Base-by-base conservation (phyloP, 352 stramenopile species). In the Pythium angustatum region DNA sequence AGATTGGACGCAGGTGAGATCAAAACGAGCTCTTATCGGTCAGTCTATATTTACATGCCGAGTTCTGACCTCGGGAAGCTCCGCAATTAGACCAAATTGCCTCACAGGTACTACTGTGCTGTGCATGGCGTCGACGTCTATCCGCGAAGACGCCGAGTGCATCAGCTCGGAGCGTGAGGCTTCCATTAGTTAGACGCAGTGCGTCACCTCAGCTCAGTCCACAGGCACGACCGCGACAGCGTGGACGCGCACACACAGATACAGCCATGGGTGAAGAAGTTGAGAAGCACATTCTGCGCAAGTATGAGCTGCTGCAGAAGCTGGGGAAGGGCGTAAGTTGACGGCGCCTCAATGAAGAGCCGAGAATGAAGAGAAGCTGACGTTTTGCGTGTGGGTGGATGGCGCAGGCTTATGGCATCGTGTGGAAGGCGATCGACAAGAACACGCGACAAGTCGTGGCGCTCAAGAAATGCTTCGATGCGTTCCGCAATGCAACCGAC, bases 381-480 rank as follows among this genome's bases (percentile, higher is more conserved):
- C n/a, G n/a, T 47, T 5, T 5, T 3, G 19, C 11, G 4, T 17
- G 11, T 54, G 48, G 15, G 30, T 27, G 51, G 14, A 33, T 14
- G 64, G 9, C 55, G 28, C 59, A 97, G 85, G 93, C 91, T 6
- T 98, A 98, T 58, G 96, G 96, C 22, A 96, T 98, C 52, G 96
- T 98, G 38, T 98, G 93, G 92, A 98, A 98, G 72, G 96, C 94
- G n/a, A 90, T 97, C 53, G 91, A 98, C 68, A 98, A 98, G 71
- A 86, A 90, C 66, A 90, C 81, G 44, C 78, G 89, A 10, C 76
- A 95, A 57, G 83, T 96, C 15, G 88, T 98, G 17, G 96, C 95
- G 12, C 78, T 98, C 27, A 98, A 99, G 69, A 99, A 98, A 70
- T 98, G 94, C 64, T 98, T 98, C 60, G 94, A 98, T 56, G 95